These are phyloP conservation scores for Amoeboaphelidium protococcarum DNA, from an alignment of 371 early-diverging fungal species.

Conservation along the genomic window DNA sequence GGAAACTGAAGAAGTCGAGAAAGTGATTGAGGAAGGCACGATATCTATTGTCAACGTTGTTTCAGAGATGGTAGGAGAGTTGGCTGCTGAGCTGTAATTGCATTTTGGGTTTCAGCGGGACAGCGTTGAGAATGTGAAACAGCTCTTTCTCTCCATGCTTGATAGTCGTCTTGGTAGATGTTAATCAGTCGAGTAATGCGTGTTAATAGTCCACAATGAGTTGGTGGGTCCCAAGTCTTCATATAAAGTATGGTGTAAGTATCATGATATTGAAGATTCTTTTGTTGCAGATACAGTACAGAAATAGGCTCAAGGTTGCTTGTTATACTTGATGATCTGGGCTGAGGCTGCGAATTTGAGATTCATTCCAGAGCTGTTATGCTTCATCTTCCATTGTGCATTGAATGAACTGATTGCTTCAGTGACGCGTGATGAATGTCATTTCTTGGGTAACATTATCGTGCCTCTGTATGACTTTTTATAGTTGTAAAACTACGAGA, in stretches of 20 bases:
- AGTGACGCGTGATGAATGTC: conserved; percentile 29
- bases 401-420: conserved; percentile 23
- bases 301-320: neutral
- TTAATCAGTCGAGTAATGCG: neutral
- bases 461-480: conserved; percentile 45
- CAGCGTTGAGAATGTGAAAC: neutral
- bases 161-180: neutral
- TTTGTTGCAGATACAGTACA: neutral
- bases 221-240: neutral
- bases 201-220: neutral
- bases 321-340: conserved; percentile 43
- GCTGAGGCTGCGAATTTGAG: conserved; percentile 59
- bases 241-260: neutral
- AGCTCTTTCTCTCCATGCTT: neutral
- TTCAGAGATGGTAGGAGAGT: too few relatives aligned
- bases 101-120: too few relatives aligned
- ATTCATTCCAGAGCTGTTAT: conserved; percentile 45
- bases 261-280: neutral
- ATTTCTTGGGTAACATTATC: conserved; percentile 36
- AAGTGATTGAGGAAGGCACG: too few relatives aligned
- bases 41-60: too few relatives aligned
- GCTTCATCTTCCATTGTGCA: conserved; percentile 56
- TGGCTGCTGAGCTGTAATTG: too few relatives aligned
- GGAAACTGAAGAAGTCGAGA: too few relatives aligned
- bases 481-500: conserved; percentile 49